These are phyloP conservation scores for Mycena olivaceomarginata DNA, from an alignment of 768 basidiomycete genomes.

Conservation along the genomic window DNA sequence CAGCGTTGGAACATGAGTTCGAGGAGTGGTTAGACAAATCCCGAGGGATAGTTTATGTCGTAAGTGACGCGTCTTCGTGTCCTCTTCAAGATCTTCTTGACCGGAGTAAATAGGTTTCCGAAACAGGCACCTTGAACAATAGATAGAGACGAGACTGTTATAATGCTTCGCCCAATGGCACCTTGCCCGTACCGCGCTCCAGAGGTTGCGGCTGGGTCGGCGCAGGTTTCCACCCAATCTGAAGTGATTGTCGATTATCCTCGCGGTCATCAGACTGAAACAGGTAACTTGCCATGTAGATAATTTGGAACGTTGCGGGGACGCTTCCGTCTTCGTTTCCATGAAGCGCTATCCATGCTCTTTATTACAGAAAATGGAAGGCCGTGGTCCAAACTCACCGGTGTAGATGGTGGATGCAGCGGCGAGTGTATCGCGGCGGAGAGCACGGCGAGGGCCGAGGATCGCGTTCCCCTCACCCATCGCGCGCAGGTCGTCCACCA, in stretches of 20 bases:
- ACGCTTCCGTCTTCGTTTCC: constrained; percentile 89
- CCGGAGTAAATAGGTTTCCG: constrained; percentile 26
- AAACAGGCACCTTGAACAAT: constrained; percentile 33
- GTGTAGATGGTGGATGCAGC: constrained; percentile 96
- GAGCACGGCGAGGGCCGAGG: constrained; percentile 66
- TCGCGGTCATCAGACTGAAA: neutral
- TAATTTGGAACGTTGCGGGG: constrained; percentile 97
- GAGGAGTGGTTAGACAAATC: constrained; percentile 27
- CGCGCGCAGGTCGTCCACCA: constrained; percentile 93
- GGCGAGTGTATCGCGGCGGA: constrained; percentile 90
- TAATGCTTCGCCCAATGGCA: constrained; percentile 44
- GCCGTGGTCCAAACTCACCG: constrained; percentile 66
- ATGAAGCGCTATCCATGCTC: constrained; percentile 78
- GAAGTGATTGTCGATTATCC: constrained; percentile 1
- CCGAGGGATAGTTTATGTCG: constrained; percentile 39
- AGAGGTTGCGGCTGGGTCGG: constrained; percentile 78
- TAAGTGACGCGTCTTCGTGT: constrained; percentile 28
- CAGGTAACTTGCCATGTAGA: constrained; percentile 84
- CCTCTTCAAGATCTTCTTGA: constrained; percentile 26
- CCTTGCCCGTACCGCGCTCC: constrained; percentile 66
- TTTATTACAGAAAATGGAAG: neutral
- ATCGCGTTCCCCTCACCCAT: constrained; percentile 99
- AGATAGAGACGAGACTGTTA: constrained; percentile 23
- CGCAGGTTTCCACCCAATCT: constrained; percentile 93
- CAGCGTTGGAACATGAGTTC: constrained; percentile 28